These are phyloP conservation scores for Scalesia atractyloides DNA, from an alignment of 129 eudicot genomes.

Conservation along the genomic window DNA sequence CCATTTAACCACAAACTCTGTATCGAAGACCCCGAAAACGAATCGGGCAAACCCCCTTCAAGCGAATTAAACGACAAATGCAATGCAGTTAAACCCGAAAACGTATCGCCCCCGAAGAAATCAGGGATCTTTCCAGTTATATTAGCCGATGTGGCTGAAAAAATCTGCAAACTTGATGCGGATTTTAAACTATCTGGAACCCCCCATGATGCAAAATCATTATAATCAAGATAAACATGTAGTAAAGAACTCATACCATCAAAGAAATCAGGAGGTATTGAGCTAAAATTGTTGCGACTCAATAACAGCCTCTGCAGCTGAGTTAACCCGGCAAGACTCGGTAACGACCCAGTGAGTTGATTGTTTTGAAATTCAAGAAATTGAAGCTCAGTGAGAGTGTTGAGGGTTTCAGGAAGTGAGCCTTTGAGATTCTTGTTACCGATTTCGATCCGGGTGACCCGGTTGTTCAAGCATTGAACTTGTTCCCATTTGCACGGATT, in stretches of 20 bases:
- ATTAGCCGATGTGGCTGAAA: slow-evolving; percentile 55
- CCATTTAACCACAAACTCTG: slow-evolving; percentile 61
- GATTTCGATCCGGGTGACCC: slow-evolving; percentile 79
- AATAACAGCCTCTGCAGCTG: slow-evolving; percentile 53
- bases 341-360: slow-evolving; percentile 60
- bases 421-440: slow-evolving; percentile 55
- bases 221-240: slow-evolving; percentile 50
- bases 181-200: slow-evolving; percentile 47
- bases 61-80: slow-evolving; percentile 10
- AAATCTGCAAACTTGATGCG: slow-evolving; percentile 41
- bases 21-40: slow-evolving; percentile 43
- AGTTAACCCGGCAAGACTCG: slow-evolving; percentile 66
- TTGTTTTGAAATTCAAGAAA: slow-evolving; percentile 55
- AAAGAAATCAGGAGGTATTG: slow-evolving; percentile 64
- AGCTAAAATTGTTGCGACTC: slow-evolving; percentile 48
- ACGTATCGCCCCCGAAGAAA: slow-evolving; percentile 47
- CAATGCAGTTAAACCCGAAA: slow-evolving; percentile 21
- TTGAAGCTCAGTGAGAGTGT: slow-evolving; percentile 49
- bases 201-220: slow-evolving; percentile 47
- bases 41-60: slow-evolving; percentile 35
- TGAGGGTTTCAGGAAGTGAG: slow-evolving; percentile 48
- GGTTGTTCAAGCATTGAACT: slow-evolving; percentile 54
- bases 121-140: slow-evolving; percentile 45
- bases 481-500: slow-evolving; percentile 68
- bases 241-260: slow-evolving; percentile 59